phyloP scores from a whole-genome alignment of 768 basidiomycete genomes.

The Amanita subjunquillea region DNA sequence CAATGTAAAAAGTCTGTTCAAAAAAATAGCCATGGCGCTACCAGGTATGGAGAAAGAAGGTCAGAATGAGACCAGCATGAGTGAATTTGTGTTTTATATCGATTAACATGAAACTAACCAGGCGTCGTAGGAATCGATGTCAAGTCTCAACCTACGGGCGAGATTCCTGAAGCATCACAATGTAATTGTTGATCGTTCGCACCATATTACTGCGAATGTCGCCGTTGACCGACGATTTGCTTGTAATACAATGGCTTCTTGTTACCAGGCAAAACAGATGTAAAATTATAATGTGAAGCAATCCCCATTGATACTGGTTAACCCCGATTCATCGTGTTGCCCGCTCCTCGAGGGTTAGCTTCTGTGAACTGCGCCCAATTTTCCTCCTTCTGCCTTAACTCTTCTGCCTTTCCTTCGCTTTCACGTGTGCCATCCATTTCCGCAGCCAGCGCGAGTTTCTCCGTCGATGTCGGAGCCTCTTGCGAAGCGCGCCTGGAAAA shows the following conservation, averaged over 20 bases:
- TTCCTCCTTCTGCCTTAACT: constrained; percentile 78
- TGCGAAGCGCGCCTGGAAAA: constrained; percentile 53
- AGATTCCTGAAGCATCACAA: constrained; percentile 79
- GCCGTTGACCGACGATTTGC: constrained; percentile 1
- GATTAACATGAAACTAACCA: neutral
- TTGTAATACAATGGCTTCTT: constrained; percentile 10
- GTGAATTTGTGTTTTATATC: constrained; percentile 20
- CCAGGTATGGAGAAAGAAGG: constrained; percentile 90
- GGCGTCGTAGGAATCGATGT: constrained; percentile 76
- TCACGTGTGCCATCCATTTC: constrained; percentile 74
- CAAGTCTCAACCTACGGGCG: constrained; percentile 52
- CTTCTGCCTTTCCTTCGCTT: constrained; percentile 61
- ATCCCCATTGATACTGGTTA: constrained; percentile 19
- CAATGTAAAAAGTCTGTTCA: constrained; percentile 97
- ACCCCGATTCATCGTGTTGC: constrained; percentile 95
- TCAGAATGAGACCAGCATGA: constrained; percentile 47
- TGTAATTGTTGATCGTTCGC: constrained; percentile 58
- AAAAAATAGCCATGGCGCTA: constrained; percentile 97
- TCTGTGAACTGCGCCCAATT: constrained; percentile 89
- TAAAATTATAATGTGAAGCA: constrained; percentile 12
- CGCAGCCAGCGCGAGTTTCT: constrained; percentile 67
- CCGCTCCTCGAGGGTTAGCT: constrained; percentile 78
- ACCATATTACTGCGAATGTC: constrained; percentile 7
- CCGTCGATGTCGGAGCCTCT: constrained; percentile 57
- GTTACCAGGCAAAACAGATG: constrained; percentile 4